Evolutionary conservation across 306 rosid genomes (phyloP), one percentile per base, ranked within the genome.

Genomic region (Morella rubra): DNA sequence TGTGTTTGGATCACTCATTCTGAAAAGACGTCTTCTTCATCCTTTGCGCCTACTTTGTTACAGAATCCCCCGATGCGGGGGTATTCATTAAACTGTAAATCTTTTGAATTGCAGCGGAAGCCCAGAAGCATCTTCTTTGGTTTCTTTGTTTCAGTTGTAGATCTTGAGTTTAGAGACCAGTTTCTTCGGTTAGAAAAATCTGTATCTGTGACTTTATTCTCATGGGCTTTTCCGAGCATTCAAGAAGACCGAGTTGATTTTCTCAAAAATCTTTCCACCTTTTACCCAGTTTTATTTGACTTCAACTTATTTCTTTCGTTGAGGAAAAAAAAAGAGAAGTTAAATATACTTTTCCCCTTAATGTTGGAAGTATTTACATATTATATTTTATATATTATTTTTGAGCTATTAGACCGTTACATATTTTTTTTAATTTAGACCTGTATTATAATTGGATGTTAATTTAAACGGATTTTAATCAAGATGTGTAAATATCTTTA

Each of bases 141-240:
- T 74, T 22, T 77, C 37, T 27, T 20, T 12, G 77, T 62, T 44
- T 64, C 51, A 65, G 73, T 47, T 80, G 10, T 52, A 83, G 87
- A 86, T 89, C 93, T 84, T 78, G 88, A 80, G 79, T 79, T 78
- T 80, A 72, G 42, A 81, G 77, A 3, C 52, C 56, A 73, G 50
- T 74, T 71, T 9, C 78, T 40, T 62, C 24, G n/a, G 49, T 32
- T 52, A 51, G 65, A 4, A 40, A 24, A 71, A 70, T 64, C 71
- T 37, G 3, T 41, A 9, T 65, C 49, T 42, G 16, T 41, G 46
- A 40, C 20, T 18, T 64, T 64, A 15, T 5, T 19, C 62, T 20
- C 1, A 19, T 19, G 27, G 5, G 74, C 42, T 74, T 70, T 8
- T 18, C 24, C 5, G 69, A 62, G 44, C 53, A 40, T 59, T 44